Base-by-base conservation (phyloP, 2,329 filamentous ascomycete genomes). In the Cladosporium sp. region DNA sequence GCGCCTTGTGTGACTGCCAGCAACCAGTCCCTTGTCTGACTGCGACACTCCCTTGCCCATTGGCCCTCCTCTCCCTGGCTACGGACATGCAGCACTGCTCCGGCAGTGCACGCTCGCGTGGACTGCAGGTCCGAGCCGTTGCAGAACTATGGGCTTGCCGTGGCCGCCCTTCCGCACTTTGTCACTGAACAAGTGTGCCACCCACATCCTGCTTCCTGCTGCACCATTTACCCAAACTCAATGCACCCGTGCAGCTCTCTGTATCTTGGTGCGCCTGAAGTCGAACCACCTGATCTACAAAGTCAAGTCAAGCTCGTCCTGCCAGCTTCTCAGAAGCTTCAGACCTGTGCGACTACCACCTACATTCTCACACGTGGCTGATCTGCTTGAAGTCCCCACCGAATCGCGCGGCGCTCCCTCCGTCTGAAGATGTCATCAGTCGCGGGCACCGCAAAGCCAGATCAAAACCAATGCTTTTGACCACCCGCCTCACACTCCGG, bases 351-450 rank as follows among this genome's bases (percentile, higher is more conserved):
- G 22, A 44, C 40, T 13, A 22, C 13, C 39, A 15, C 39, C 51
- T 44, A 45, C 35, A 25, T 54, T 39, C 51, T 35, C 42, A 44
- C 51, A 54, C 51, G 51, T 54, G 51, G 51, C 51, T 54, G 51
- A 44, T 34, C 39, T 54, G 17, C 37, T 17, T 20, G 35, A 39
- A 39, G 45, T 12, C 25, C 20, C 45, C 13, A 48, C 45, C 28
- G 22, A 48, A 48, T 25, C 45, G 28, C 20, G 24, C 25, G 28
- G 12, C 45, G 28, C 22, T 6, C 24, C 19, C n/a, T 6, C 45
- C n/a, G 45, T 15, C 45, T 28, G 45, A 48, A 48, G 28, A 45
- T 35, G 45, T 48, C 28, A 25, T 48, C 13, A 22, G 3, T 22
- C 10, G 28, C 25, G 19, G 28, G 25, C n/a, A 34, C n/a, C 7